These are phyloP conservation scores for Thermothelomyces thermophilus DNA, from an alignment of 2,329 filamentous ascomycete genomes.

Conservation along the genomic window DNA sequence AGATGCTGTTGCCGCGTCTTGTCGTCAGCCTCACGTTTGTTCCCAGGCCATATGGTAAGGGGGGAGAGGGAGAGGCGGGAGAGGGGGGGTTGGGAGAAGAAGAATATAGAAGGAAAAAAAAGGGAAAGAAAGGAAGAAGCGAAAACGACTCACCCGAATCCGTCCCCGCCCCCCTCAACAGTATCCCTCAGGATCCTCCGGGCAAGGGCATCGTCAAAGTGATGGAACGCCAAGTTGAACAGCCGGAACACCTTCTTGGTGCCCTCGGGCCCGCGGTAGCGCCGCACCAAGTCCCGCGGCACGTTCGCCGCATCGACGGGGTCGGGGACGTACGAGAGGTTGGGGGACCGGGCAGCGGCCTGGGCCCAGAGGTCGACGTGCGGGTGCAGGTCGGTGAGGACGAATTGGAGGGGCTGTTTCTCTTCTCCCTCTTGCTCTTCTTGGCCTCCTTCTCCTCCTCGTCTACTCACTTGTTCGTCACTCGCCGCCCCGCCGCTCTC, in stretches of 20 bases:
- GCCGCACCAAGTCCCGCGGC: constrained; percentile 29
- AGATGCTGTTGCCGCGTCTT: constrained; percentile 40
- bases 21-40: neutral
- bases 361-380: constrained; percentile 54
- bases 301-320: constrained; percentile 60
- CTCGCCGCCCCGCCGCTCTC: neutral
- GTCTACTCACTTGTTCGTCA: no score
- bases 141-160: constrained; percentile 47
- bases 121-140: no score
- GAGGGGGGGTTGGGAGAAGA: neutral
- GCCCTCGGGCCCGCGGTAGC: constrained; percentile 27
- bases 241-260: constrained; percentile 56
- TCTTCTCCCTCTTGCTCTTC: no score
- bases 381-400: constrained; percentile 61
- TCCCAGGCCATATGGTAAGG: neutral
- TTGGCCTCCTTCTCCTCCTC: no score
- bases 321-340: constrained; percentile 52
- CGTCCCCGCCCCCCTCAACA: constrained; percentile 53
- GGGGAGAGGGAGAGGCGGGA: neutral
- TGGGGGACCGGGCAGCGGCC: constrained; percentile 44
- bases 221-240: constrained; percentile 71
- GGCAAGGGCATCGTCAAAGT: constrained; percentile 62
- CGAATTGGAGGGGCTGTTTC: constrained; percentile 41
- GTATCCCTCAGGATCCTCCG: constrained; percentile 56
- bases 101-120: neutral